These are phyloP conservation scores for Candolleomyces aberdarensis DNA, from an alignment of 768 basidiomycete genomes.

Conservation along the genomic window DNA sequence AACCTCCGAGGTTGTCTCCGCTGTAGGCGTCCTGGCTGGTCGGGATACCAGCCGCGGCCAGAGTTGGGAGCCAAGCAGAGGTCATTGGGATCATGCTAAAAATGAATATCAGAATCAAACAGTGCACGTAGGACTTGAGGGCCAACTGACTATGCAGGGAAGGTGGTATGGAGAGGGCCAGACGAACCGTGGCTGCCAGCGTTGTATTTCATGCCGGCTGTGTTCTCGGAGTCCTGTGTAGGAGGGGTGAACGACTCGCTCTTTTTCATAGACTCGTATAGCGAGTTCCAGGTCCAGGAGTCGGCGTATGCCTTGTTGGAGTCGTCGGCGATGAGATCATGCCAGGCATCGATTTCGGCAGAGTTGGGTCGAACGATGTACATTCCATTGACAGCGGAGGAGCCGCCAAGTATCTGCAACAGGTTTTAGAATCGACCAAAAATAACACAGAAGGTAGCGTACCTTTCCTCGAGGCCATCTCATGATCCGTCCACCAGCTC, in stretches of 20 bases:
- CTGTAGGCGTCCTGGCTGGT: constrained; percentile 41
- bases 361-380: constrained; percentile 56
- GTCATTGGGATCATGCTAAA: constrained; percentile 51
- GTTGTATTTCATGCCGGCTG: constrained; percentile 44
- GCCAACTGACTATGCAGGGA: constrained; percentile 54
- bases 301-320: constrained; percentile 31
- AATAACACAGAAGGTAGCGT: background rate
- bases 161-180: constrained; percentile 43
- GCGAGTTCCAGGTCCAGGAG: constrained; percentile 45
- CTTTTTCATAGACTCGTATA: constrained; percentile 45
- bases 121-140: constrained; percentile 10
- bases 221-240: constrained; percentile 28
- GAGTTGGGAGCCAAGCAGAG: constrained; percentile 56
- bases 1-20: constrained; percentile 50
- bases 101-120: constrained; percentile 20
- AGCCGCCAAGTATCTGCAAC: constrained; percentile 59
- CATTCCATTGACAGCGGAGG: constrained; percentile 67
- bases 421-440: background rate
- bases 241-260: constrained; percentile 60
- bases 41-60: constrained; percentile 45
- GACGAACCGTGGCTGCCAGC: constrained; percentile 44
- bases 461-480: constrained; percentile 65
- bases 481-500: constrained; percentile 39
- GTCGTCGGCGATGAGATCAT: constrained; percentile 35
- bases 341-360: constrained; percentile 49